Conservation (phyloP, 495 filamentous ascomycete species). For the Tuber microsphaerosporum region DNA sequence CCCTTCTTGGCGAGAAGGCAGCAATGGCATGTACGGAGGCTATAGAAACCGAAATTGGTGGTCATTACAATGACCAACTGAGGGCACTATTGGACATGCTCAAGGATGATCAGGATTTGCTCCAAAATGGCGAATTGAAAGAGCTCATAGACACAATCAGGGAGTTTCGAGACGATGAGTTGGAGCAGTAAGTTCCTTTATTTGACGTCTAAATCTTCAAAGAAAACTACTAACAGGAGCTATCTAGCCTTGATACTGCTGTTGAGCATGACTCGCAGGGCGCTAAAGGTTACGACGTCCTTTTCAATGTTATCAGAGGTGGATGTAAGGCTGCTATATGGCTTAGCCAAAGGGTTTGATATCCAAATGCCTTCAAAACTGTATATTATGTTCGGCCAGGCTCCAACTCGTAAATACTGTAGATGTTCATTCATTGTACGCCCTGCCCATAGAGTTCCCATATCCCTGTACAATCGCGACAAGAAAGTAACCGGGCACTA, state of each 20-base stretch:
- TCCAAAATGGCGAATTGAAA: slow-evolving; percentile 71
- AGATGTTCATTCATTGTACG: neutral
- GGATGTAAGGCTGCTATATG: slow-evolving; percentile 90
- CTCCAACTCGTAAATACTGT: neutral
- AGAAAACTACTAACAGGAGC: neutral
- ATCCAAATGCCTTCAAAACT: slow-evolving; percentile 1
- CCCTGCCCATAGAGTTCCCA: no score
- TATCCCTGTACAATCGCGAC: no score
- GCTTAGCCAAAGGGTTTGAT: slow-evolving; percentile 75
- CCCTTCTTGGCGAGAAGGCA: slow-evolving; percentile 81
- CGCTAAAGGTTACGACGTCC: slow-evolving; percentile 76
- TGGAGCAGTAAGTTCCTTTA: slow-evolving; percentile 58
- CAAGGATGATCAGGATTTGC: slow-evolving; percentile 62
- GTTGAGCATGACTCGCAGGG: slow-evolving; percentile 84
- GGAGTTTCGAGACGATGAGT: slow-evolving; percentile 85
- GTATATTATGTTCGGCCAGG: neutral
- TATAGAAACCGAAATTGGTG: slow-evolving; percentile 95
- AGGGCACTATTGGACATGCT: slow-evolving; percentile 72
- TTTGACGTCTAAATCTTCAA: neutral
- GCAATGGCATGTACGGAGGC: slow-evolving; percentile 99
- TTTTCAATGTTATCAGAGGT: slow-evolving; percentile 79
- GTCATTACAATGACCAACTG: slow-evolving; percentile 92
- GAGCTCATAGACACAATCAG: slow-evolving; percentile 67
- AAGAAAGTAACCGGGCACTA: no score
- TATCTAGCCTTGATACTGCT: slow-evolving; percentile 66